phyloP scores from a whole-genome alignment of 129 eudicot species.

The Solidago caesia region DNA sequence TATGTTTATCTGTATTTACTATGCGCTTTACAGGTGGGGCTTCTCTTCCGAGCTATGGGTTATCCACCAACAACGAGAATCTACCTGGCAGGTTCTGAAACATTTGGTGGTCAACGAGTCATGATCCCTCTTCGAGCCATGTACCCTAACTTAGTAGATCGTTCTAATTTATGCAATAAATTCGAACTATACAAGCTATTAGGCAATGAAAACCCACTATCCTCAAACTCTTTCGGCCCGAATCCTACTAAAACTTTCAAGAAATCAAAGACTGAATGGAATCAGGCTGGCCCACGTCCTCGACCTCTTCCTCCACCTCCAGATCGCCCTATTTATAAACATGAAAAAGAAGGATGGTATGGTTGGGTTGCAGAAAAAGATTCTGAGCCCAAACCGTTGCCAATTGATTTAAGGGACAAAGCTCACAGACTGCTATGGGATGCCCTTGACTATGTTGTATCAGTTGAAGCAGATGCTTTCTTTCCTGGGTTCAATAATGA shows the following conservation, averaged over 20 bases:
- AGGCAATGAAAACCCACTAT: slow-evolving; percentile 67
- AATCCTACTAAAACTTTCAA: slow-evolving; percentile 49
- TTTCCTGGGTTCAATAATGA: slow-evolving; percentile 91
- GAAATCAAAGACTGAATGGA: slow-evolving; percentile 65
- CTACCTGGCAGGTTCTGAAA: slow-evolving; percentile 89
- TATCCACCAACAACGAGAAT: slow-evolving; percentile 90
- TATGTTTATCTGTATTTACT: not conserved
- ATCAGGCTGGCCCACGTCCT: slow-evolving; percentile 93
- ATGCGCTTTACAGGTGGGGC: slow-evolving; percentile 67
- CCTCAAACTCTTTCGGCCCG: slow-evolving; percentile 31
- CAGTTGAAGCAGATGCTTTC: slow-evolving; percentile 90
- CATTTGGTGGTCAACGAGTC: slow-evolving; percentile 94
- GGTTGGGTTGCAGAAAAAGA: slow-evolving; percentile 85
- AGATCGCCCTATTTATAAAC: slow-evolving; percentile 78
- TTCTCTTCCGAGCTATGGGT: slow-evolving; percentile 92
- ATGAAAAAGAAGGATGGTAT: slow-evolving; percentile 98
- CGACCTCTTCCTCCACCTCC: slow-evolving; percentile 99
- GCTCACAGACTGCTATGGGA: slow-evolving; percentile 90
- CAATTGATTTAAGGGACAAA: slow-evolving; percentile 56
- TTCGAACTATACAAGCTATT: slow-evolving; percentile 56
- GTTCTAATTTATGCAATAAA: slow-evolving; percentile 78
- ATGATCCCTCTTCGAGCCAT: slow-evolving; percentile 90
- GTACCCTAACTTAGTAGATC: slow-evolving; percentile 87
- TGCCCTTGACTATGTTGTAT: slow-evolving; percentile 90
- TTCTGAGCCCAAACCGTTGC: slow-evolving; percentile 77